These are phyloP conservation scores for Aspergillus costaricaensis DNA, from an alignment of 2,329 filamentous ascomycete species.

Conservation along the genomic window DNA sequence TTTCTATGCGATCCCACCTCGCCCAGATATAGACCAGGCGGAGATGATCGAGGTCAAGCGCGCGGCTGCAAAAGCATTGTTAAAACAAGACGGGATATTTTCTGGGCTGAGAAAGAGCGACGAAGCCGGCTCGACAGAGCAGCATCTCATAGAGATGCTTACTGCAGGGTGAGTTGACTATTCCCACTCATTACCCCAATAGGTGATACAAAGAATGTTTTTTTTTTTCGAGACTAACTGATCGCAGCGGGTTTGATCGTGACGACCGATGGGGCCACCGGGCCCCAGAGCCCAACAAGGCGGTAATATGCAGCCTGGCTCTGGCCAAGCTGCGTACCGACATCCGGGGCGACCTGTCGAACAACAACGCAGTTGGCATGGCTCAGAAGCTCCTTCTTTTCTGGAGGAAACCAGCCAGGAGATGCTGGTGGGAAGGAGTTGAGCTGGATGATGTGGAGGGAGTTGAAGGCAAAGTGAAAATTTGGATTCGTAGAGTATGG, in stretches of 20 bases:
- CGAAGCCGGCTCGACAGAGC: constrained; percentile 93
- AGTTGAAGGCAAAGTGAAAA: constrained; percentile 87
- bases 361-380: constrained; percentile 85
- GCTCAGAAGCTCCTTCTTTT: constrained; percentile 96
- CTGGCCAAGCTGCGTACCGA: constrained; percentile 91
- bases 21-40: constrained; percentile 75
- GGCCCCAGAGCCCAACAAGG: constrained; percentile 96
- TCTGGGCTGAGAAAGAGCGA: constrained; percentile 93
- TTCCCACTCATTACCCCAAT: background rate
- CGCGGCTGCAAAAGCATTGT: constrained; percentile 80
- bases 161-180: constrained; percentile 80
- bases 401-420: constrained; percentile 93
- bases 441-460: constrained; percentile 88
- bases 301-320: constrained; percentile 94
- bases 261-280: constrained; percentile 95
- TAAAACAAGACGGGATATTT: constrained; percentile 92
- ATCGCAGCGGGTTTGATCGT: constrained; percentile 84
- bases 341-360: constrained; percentile 74
- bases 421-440: constrained; percentile 99
- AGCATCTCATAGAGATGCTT: constrained; percentile 98
- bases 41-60: constrained; percentile 98
- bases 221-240: constrained; percentile 17
- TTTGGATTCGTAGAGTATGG: constrained; percentile 98
- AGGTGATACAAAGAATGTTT: background rate
- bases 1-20: constrained; percentile 93